Evolutionary conservation across 2,329 filamentous ascomycete genomes (phyloP), one percentile per base, ranked within the genome.

Genomic region (Pleomassaria siparia): DNA sequence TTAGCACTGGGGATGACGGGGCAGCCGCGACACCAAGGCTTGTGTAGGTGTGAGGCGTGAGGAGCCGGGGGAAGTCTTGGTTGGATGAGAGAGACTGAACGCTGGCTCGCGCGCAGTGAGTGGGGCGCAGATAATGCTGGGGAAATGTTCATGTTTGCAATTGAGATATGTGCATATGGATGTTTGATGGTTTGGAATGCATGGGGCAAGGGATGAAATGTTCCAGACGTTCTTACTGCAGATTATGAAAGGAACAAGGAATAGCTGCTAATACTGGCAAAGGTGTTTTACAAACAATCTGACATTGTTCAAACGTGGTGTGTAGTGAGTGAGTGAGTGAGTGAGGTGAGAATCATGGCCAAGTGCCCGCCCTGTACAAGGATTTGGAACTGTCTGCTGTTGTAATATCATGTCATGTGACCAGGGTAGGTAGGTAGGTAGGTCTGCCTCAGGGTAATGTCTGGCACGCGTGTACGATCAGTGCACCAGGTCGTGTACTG

Each of bases 261-360:
- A 9, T 30, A 18, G 20, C 33, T 37, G 21, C 24, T 45, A 45
- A 45, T 45, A 45, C 35, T 37, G 35, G 35, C 18, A 37, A 5
- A 32, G n/a, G n/a, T 18, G 9, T 44, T 36, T 21, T 29, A 42
- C 21, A 29, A n/a, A n/a, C n/a, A n/a, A n/a, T n/a, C n/a, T n/a
- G n/a, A n/a, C n/a, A n/a, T n/a, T n/a, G n/a, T n/a, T n/a, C n/a
- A n/a, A n/a, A n/a, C n/a, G n/a, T n/a, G n/a, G n/a, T n/a, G n/a
- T n/a, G n/a, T n/a, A n/a, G n/a, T n/a, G n/a, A n/a, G n/a, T n/a
- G n/a, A n/a, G n/a, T n/a, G n/a, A n/a, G n/a, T n/a, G n/a, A n/a
- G n/a, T n/a, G n/a, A n/a, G n/a, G n/a, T n/a, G n/a, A n/a, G n/a
- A n/a, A n/a, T n/a, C n/a, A n/a, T n/a, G n/a, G n/a, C n/a, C n/a